Conservation (phyloP, 139 green algal genomes). For the Pseudopediastrum boryanum region DNA sequence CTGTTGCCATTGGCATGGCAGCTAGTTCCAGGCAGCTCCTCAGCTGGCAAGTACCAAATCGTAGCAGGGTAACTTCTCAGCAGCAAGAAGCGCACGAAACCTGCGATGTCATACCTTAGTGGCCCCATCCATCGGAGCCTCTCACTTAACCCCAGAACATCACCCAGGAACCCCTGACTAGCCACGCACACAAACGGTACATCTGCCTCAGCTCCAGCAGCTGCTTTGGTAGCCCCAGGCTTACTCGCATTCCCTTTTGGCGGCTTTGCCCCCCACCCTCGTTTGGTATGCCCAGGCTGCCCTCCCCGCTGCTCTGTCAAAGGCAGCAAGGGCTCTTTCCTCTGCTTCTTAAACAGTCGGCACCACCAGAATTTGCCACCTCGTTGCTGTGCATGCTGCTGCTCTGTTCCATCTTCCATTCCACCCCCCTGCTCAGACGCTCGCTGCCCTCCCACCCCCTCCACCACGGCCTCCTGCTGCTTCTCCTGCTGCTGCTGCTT, state of each 20-base stretch:
- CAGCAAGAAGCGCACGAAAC: conserved; percentile 50
- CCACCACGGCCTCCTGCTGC: neutral
- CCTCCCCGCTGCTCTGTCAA: neutral
- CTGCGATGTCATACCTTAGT: conserved; percentile 63
- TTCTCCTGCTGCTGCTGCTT: conserved; percentile 4
- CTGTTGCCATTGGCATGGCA: too few relatives aligned
- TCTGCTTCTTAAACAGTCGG: too few relatives aligned
- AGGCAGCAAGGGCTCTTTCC: conserved; percentile 9
- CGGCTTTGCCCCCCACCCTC: neutral
- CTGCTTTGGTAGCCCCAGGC: neutral
- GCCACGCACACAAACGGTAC: conserved; percentile 61
- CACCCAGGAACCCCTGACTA: conserved; percentile 85
- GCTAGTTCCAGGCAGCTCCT: neutral
- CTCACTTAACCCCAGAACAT: conserved; percentile 78
- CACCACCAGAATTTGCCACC: conserved; percentile 15
- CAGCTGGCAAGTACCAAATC: conserved; percentile 42
- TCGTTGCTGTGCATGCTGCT: neutral
- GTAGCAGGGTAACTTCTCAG: conserved; percentile 44
- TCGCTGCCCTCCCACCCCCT: neutral
- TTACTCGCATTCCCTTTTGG: neutral
- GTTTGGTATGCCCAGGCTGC: neutral
- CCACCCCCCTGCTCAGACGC: too few relatives aligned
- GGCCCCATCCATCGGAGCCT: conserved; percentile 73
- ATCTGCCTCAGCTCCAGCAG: neutral
- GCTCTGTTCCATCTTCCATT: too few relatives aligned